Percentiles rank a stretch among this genome's conserved stretches.
Conservation (phyloP, 2,329 filamentous ascomycete species). For the Neoarthrinium moseri region DNA sequence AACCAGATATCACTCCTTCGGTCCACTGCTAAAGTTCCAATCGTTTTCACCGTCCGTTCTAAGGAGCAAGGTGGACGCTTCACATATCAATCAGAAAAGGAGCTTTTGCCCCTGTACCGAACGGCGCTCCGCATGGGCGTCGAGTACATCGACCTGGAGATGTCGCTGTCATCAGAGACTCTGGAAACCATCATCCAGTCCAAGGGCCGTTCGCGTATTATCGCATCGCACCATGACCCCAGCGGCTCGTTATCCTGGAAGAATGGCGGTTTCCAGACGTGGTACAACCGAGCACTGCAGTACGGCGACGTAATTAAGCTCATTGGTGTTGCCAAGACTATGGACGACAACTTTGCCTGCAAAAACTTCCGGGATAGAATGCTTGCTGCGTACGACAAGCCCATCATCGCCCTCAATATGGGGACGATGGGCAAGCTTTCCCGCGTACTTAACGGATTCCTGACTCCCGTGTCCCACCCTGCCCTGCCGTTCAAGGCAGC, state of each 20-base stretch:
- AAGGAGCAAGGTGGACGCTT: slow-evolving; percentile 84
- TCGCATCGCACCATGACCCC: slow-evolving; percentile 94
- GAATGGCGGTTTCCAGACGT: slow-evolving; percentile 87
- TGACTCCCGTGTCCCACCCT: slow-evolving; percentile 92
- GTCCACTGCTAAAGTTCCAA: slow-evolving; percentile 67
- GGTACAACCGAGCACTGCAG: slow-evolving; percentile 86
- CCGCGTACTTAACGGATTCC: slow-evolving; percentile 84
- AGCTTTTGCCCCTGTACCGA: slow-evolving; percentile 72
- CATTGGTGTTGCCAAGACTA: slow-evolving; percentile 71
- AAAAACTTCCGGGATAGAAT: slow-evolving; percentile 79
- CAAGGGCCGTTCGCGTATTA: slow-evolving; percentile 75
- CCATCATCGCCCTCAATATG: slow-evolving; percentile 96
- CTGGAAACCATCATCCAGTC: slow-evolving; percentile 65
- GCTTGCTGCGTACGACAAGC: slow-evolving; percentile 69
- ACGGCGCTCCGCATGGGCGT: slow-evolving; percentile 79
- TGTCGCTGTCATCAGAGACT: slow-evolving; percentile 77
- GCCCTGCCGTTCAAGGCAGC: slow-evolving; percentile 89
- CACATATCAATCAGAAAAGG: slow-evolving; percentile 71
- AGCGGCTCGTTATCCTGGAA: slow-evolving; percentile 77
- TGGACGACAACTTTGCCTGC: slow-evolving; percentile 86
- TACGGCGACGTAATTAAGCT: slow-evolving; percentile 95
- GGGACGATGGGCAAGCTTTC: slow-evolving; percentile 83
- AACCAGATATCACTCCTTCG: slow-evolving; percentile 80
- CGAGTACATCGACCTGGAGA: slow-evolving; percentile 92
- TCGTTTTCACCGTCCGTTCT: slow-evolving; percentile 92